These are phyloP conservation scores for Scalesia atractyloides DNA, from an alignment of 129 eudicot species.

Conservation along the genomic window DNA sequence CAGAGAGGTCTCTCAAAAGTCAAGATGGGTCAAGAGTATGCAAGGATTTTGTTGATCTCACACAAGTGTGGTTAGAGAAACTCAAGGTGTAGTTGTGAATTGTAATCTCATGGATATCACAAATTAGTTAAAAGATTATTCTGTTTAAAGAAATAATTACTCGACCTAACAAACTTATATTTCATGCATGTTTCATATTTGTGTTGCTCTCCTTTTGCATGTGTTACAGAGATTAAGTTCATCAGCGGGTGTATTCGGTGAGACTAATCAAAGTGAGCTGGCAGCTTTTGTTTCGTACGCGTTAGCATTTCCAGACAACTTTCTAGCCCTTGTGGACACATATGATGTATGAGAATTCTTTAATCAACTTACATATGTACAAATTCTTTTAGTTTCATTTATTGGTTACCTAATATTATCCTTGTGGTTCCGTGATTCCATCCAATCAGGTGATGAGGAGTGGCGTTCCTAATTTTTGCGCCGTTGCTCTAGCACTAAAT, in stretches of 20 bases:
- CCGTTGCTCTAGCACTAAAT: slow-evolving; percentile 92
- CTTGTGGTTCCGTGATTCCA: slow-evolving; percentile 16
- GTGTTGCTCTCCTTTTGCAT: not conserved
- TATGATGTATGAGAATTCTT: slow-evolving; percentile 69
- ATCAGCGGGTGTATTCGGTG: slow-evolving; percentile 68
- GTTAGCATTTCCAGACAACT: slow-evolving; percentile 81
- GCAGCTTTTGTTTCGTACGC: slow-evolving; percentile 97
- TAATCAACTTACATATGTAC: not conserved
- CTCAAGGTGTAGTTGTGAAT: slow-evolving; percentile 59
- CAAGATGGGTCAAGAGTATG: slow-evolving; percentile 68
- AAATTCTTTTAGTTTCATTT: not conserved
- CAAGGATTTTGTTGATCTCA: slow-evolving; percentile 79
- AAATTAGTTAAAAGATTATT: not conserved
- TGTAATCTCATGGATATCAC: slow-evolving; percentile 15
- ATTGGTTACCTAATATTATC: slow-evolving; percentile 18
- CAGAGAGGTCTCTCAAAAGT: slow-evolving; percentile 69
- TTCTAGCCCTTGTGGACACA: slow-evolving; percentile 95
- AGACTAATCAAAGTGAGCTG: slow-evolving; percentile 93
- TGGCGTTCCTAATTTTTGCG: slow-evolving; percentile 96
- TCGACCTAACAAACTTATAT: slow-evolving; percentile 8
- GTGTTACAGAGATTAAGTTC: slow-evolving; percentile 59
- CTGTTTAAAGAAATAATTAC: not conserved
- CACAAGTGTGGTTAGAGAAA: slow-evolving; percentile 83
- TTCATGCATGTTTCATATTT: not conserved
- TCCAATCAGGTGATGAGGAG: slow-evolving; percentile 79